Evolutionary conservation across 208 protist genomes (phyloP), one percentile per base, ranked within the genome.

Genomic region (Leishmania lainsoni): DNA sequence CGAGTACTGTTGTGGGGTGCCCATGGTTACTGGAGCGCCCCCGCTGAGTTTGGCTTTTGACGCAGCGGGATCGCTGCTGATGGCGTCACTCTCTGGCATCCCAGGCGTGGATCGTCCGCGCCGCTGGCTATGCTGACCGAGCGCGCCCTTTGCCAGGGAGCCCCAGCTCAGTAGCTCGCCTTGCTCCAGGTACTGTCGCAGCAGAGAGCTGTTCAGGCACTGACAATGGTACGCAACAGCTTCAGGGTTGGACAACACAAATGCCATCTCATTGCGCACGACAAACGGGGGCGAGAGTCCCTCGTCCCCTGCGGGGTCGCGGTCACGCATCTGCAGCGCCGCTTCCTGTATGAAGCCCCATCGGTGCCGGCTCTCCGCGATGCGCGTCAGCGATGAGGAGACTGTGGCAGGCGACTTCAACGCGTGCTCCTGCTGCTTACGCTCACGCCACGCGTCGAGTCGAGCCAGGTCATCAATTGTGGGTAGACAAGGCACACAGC

Each of bases 401-500:
- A 20, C 8, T 9, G 52, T 49, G 29, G 29, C 39, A n/a, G 14
- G 35, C 5, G 74, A 32, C 74, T 29, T 52, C 17, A 35, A 32
- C 10, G 26, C 17, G 2, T 68, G 52, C n/a, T 35, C 39, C 49
- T 48, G 56, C 51, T 78, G 61, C 29, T 48, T 70, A 48, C 78
- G 35, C 54, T 76, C 54, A 6, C 79, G 76, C 81, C 76, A 81
- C 56, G 22, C 66, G 29, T 78, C 16, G 17, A 84, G 72, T 35
- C 58, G 76, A 65, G 68, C 42, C 61, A 82, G 58, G 76, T 84
- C 78, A 51, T 77, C 86, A 49, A 59, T 42, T 1, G 73, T 73
- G 2, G 93, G 93, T 22, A 95, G 35, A 39, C 79, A 83, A 9
- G 91, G 81, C 42, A 86, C 82, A 72, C 93, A 97, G 56, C 90